Base-by-base conservation (phyloP, 345 rosid genomes). In the Camelina hispida region DNA sequence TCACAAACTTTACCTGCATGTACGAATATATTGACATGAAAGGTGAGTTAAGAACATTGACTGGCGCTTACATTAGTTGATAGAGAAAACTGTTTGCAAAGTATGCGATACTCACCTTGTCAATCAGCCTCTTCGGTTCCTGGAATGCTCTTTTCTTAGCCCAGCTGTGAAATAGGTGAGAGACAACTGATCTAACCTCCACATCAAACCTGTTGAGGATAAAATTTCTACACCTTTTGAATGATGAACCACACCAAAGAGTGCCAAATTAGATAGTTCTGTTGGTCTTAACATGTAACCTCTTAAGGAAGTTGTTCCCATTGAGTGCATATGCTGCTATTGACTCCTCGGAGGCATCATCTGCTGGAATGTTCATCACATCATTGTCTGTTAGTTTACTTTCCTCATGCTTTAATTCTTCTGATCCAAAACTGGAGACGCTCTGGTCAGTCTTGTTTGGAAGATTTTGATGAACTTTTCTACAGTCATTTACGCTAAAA, bases 151-250 rank as follows among this genome's bases (percentile, higher is more conserved):
- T 79, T 83, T 85, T 94, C 87, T 86, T 94, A 48, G 97, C 98
- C 98, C 98, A 94, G 72, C 83, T 88, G 81, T 85, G 96, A 79
- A 94, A 94, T 74, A 94, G 58, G 79, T 94, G 98, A 44, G 98
- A 91, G 78, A 94, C 87, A 55, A 88, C 76, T 56, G 87, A 84
- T 71, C 98, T 88, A 15, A 87, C 95, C 64, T 88, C 96, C 72
- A 88, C 93, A 53, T 75, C 69, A 40, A 93, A 93, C 84, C 98
- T 93, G 85, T 32, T 79, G 38, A 71, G 60, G 55, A 71, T 14
- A 50, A 71, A 62, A 46, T 9, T 54, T 44, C 3, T 16, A 69
- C 32, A 55, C 17, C 15, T 47, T 15, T 46, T 50, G 30, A 56
- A 65, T 30, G 47, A 70, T 47, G 60, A 76, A 47, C 28, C 55